Conservation (phyloP, 768 basidiomycete genomes). For the Leccinum fibrillosum region DNA sequence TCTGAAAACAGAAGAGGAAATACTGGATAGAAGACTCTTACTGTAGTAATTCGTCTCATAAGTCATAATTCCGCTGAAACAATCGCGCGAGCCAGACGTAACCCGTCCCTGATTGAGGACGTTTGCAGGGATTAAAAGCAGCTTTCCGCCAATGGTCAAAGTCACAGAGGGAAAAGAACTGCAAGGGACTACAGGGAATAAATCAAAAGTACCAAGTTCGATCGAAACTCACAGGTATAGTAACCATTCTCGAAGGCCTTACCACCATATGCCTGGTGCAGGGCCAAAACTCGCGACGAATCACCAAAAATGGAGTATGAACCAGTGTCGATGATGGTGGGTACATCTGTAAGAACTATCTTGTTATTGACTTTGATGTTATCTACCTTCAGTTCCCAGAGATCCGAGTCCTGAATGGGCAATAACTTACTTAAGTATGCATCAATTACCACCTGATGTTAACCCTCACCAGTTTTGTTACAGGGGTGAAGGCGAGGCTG, state of each 20-base stretch:
- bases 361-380: constrained; percentile 1
- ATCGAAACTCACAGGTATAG: no score
- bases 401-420: neutral
- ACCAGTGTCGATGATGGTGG: constrained; percentile 22
- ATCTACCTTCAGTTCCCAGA: constrained; percentile 13
- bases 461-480: no score
- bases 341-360: constrained; percentile 4
- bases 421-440: neutral
- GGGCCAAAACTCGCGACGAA: no score
- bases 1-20: no score
- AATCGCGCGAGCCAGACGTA: neutral
- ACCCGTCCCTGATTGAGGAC: constrained; percentile 38
- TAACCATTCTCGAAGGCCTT: no score
- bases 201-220: no score
- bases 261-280: no score
- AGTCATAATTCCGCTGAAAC: constrained; percentile 21
- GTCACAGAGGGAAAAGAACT: neutral
- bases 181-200: no score
- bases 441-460: no score
- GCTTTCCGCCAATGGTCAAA: constrained; percentile 36
- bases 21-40: no score
- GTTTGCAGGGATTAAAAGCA: constrained; percentile 30
- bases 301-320: constrained; percentile 3
- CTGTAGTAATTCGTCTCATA: no score
- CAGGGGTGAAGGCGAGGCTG: no score